A percentile compares a stretch with the other conserved stretches of the same genome.
Conservation (phyloP, 176 grass and related monocot genomes). For the Musa troglodytarum region DNA sequence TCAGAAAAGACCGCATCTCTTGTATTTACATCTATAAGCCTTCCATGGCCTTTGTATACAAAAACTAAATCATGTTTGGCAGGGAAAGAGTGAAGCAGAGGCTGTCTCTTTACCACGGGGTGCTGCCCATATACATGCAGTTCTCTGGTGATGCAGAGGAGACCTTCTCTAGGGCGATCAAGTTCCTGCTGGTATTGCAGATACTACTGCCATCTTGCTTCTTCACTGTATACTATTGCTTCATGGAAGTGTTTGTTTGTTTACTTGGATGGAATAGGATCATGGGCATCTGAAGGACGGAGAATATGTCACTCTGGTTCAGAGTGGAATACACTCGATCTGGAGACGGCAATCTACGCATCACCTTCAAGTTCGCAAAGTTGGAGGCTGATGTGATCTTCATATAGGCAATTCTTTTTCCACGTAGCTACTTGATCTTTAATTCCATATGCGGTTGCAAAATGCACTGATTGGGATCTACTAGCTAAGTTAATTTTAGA, state of each 20-base stretch:
- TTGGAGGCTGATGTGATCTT: constrained; percentile 24
- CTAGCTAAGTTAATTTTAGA: no score
- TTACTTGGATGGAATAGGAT: constrained; percentile 33
- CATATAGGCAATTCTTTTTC: background rate
- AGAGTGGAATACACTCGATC: constrained; percentile 82
- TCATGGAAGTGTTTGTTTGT: background rate
- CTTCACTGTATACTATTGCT: no score
- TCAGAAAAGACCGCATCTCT: background rate
- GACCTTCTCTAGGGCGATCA: constrained; percentile 83
- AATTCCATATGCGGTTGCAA: no score
- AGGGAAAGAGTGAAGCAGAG: constrained; percentile 83
- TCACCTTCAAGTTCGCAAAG: constrained; percentile 89
- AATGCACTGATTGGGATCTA: no score
- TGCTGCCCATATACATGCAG: constrained; percentile 76
- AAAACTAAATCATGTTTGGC: constrained; percentile 8
- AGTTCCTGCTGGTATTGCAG: constrained; percentile 52
- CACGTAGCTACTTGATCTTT: background rate
- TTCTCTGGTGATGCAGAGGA: constrained; percentile 91
- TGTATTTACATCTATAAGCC: background rate
- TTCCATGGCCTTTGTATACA: background rate
- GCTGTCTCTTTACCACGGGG: constrained; percentile 80
- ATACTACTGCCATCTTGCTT: background rate
- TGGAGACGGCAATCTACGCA: constrained; percentile 89
- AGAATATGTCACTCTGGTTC: constrained; percentile 87
- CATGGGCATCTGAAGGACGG: constrained; percentile 46